These are phyloP conservation scores for Gossypium ekmanianum DNA, from an alignment of 345 rosid species.

Conservation along the genomic window DNA sequence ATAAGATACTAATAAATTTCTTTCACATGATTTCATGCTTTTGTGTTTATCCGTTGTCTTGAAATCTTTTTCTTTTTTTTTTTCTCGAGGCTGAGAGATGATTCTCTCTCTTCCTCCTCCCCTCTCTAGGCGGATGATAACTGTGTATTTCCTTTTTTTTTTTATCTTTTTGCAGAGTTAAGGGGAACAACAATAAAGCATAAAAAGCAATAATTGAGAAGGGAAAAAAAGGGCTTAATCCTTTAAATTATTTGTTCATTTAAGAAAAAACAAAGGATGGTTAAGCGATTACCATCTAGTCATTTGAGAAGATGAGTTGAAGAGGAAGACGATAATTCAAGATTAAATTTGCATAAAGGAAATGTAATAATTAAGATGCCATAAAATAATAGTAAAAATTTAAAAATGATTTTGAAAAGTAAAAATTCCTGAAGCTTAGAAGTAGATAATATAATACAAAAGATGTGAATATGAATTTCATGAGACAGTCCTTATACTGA, in stretches of 20 bases:
- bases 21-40: conserved; percentile 31
- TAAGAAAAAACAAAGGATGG: background rate
- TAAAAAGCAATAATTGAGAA: background rate
- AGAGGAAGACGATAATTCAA: too few relatives aligned
- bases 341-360: too few relatives aligned
- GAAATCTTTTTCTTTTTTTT: background rate
- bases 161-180: conserved; percentile 4
- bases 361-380: too few relatives aligned
- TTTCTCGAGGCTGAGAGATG: background rate
- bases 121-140: background rate
- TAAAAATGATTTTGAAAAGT: too few relatives aligned
- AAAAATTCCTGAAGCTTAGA: too few relatives aligned
- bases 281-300: background rate
- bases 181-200: background rate
- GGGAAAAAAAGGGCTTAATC: background rate
- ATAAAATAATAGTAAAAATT: too few relatives aligned
- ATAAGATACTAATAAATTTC: background rate
- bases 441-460: too few relatives aligned
- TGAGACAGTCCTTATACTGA: too few relatives aligned
- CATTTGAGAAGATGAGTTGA: too few relatives aligned
- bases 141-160: background rate
- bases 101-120: conserved; percentile 11
- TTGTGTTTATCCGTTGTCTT: conserved; percentile 11
- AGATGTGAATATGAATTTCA: too few relatives aligned
- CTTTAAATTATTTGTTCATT: background rate